A percentile compares a stretch with the other conserved stretches of the same genome.
These are phyloP conservation scores for Penicillium macrosclerotiorum DNA, from an alignment of 495 filamentous ascomycete species.

Conservation along the genomic window DNA sequence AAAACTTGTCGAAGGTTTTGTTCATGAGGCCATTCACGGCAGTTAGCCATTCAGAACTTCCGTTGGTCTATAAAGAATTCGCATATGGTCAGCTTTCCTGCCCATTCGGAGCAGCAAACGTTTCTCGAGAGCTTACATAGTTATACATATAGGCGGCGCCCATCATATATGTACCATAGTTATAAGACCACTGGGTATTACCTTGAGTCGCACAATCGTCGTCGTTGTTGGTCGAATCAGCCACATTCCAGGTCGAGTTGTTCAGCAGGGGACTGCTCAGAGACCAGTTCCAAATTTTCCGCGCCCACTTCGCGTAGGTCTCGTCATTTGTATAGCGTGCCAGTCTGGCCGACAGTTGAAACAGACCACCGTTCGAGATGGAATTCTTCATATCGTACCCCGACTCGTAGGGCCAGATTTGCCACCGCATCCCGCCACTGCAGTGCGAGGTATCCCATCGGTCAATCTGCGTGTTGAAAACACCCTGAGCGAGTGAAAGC, in stretches of 20 bases:
- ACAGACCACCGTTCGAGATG: slow-evolving; percentile 67
- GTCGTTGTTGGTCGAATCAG: slow-evolving; percentile 57
- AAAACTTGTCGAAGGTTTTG: slow-evolving; percentile 38
- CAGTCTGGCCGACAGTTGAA: slow-evolving; percentile 67
- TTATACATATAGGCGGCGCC: slow-evolving; percentile 76
- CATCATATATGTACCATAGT: slow-evolving; percentile 64
- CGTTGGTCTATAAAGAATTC: slow-evolving; percentile 13
- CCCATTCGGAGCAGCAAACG: too few relatives aligned
- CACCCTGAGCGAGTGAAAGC: slow-evolving; percentile 73
- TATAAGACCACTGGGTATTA: slow-evolving; percentile 67
- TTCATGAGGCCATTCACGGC: slow-evolving; percentile 55
- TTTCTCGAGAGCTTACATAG: too few relatives aligned
- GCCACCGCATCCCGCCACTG: slow-evolving; percentile 55
- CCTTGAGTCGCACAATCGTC: slow-evolving; percentile 54
- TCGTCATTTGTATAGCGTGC: slow-evolving; percentile 63
- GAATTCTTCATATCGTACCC: slow-evolving; percentile 67
- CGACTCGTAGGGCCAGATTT: slow-evolving; percentile 50
- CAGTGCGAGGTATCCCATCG: slow-evolving; percentile 52
- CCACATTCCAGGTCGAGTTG: slow-evolving; percentile 49
- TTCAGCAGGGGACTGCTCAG: slow-evolving; percentile 47
- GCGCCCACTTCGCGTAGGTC: slow-evolving; percentile 66
- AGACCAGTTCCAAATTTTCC: slow-evolving; percentile 67
- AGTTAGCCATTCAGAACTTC: slow-evolving; percentile 43
- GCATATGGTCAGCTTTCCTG: not conserved
- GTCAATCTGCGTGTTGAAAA: slow-evolving; percentile 68